These are phyloP conservation scores for Angophora floribunda DNA, from an alignment of 345 rosid species.

Conservation along the genomic window DNA sequence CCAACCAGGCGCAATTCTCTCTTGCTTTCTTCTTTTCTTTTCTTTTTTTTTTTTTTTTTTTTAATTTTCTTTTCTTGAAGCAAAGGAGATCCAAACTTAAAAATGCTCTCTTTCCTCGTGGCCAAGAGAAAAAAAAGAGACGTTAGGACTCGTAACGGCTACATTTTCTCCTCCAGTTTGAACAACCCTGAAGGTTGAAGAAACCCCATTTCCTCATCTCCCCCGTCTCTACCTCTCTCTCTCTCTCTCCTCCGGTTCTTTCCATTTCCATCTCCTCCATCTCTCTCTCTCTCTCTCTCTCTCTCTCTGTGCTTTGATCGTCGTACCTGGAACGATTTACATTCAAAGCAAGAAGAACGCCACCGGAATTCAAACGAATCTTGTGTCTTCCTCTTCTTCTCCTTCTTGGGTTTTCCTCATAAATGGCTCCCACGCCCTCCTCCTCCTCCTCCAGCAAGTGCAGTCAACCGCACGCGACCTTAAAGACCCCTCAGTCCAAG, in stretches of 20 bases:
- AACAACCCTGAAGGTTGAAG: conserved; percentile 3
- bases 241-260: not conserved
- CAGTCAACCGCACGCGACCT: conserved; percentile 11
- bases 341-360: not conserved
- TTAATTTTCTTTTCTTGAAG: not conserved
- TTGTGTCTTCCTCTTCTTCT: not conserved
- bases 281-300: not conserved
- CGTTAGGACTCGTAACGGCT: conserved; percentile 45
- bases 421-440: conserved; percentile 82
- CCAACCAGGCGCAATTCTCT: not conserved
- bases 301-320: not conserved
- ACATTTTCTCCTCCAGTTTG: conserved; percentile 3
- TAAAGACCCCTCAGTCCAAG: conserved; percentile 68
- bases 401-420: not conserved
- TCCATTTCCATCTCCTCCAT: not conserved
- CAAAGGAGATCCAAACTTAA: not conserved
- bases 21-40: not conserved
- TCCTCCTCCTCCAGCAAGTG: conserved; percentile 37
- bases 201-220: no score
- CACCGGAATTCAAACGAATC: not conserved
- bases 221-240: not conserved
- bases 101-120: not conserved
- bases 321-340: not conserved
- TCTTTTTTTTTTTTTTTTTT: no score
- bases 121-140: not conserved